Evolutionary conservation across 2,329 filamentous ascomycete species (phyloP), one percentile per base, ranked within the genome.

Genomic region (Aspergillus spinulosporus): DNA sequence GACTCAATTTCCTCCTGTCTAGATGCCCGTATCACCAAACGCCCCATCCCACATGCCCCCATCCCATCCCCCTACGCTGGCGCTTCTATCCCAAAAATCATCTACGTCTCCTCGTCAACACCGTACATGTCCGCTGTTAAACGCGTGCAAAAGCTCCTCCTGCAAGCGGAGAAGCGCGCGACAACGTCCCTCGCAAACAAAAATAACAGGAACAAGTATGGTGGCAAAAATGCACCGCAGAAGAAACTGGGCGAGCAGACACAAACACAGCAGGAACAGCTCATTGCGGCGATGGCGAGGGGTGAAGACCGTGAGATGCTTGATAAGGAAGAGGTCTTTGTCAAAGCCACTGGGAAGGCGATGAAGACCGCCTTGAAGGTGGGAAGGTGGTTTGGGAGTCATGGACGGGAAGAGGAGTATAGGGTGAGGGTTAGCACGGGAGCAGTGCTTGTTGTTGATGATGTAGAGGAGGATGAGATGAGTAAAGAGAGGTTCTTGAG

Each of bases 101-200:
- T 86, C 69, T 86, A 86, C 69, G 71, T 86, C 36, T 82, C 79
- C 8, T 72, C 73, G 37, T 74, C 73, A 4, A 81, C 83, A 0
- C 82, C 82, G 4, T 83, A 84, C 72, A 80, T 86, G 69, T 79
- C 82, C 43, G 77, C 80, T 2, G 73, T 84, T n/a, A 86, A 85
- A 66, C 82, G 83, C 56, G 78, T 83, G 3, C 81, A 83, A 63
- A 79, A 80, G 48, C 74, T 86, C 0, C 78, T 87, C 4, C 63
- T 68, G 1, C 72, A 82, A 2, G 76, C 81, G 4, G 78, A 83
- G 51, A 80, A 81, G 62, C 80, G 84, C 49, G 74, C 76, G 0
- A 75, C 76, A n/a, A 70, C 71, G 2, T 75, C 76, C 44, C 72
- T 78, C 11, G 67, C 62, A 3, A 21, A 15, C 39, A 42, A 42